These are phyloP conservation scores for Diaporthe citriasiana DNA, from an alignment of 2,329 filamentous ascomycete species.

Conservation along the genomic window DNA sequence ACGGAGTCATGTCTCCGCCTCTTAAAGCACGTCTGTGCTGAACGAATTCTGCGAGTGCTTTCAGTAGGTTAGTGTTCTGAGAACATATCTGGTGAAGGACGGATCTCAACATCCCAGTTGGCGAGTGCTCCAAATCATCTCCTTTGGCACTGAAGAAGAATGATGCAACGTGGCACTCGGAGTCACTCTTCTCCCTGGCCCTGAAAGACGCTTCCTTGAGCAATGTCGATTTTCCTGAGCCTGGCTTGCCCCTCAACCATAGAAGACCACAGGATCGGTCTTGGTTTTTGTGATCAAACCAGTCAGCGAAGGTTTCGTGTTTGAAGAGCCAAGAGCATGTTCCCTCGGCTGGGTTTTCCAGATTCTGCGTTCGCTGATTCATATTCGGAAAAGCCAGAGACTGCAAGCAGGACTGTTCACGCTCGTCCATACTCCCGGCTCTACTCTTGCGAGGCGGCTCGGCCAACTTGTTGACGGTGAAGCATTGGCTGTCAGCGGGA, in stretches of 20 bases:
- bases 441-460: not conserved
- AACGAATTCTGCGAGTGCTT: not conserved
- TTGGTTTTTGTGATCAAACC: not conserved
- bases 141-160: conserved; percentile 18
- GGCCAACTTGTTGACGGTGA: not conserved
- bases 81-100: not conserved
- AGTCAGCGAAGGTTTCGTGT: not conserved
- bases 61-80: not conserved
- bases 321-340: not conserved
- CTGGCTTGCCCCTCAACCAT: not conserved
- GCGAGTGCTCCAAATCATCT: not conserved
- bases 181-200: no score
- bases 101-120: not conserved
- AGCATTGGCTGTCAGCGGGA: not conserved
- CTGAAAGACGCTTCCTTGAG: not conserved
- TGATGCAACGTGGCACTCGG: not conserved
- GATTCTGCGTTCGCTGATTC: not conserved
- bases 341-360: not conserved
- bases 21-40: not conserved
- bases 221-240: conserved; percentile 4
- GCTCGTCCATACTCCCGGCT: fast-evolving
- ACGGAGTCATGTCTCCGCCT: not conserved
- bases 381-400: not conserved
- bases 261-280: not conserved
- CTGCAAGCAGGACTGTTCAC: not conserved